Evolutionary conservation across 228 moss, liverwort and hornwort species (phyloP).

Genomic region (Sphagnum fallax): DNA sequence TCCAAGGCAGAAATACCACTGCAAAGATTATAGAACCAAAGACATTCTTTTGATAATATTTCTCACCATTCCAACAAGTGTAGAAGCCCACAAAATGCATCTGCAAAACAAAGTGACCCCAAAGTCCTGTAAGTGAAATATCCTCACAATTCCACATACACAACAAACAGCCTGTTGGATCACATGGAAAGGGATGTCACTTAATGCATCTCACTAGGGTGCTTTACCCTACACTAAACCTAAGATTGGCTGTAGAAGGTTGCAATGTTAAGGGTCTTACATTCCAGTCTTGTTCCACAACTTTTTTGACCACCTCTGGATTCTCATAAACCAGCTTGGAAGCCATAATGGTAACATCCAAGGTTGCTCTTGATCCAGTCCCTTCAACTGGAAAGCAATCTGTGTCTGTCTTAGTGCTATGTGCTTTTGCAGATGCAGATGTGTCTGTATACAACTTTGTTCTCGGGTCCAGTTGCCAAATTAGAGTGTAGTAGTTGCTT

Average conservation of each 20-base stretch:
- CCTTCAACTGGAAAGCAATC: slow-evolving; percentile 19
- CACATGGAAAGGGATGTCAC: too few species aligned
- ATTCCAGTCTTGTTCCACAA: slow-evolving; percentile 43
- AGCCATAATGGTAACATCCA: slow-evolving; percentile 51
- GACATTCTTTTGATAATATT: too few species aligned
- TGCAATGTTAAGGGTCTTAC: slow-evolving; percentile 6
- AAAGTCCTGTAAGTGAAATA: too few species aligned
- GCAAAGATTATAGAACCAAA: too few species aligned
- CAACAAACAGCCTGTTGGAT: too few species aligned
- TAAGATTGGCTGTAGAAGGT: too few species aligned
- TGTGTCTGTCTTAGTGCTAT: slow-evolving; percentile 7
- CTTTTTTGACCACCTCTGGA: slow-evolving; percentile 19
- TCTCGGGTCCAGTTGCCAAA: slow-evolving; percentile 20
- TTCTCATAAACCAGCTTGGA: slow-evolving; percentile 70
- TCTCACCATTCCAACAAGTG: slow-evolving; percentile 62
- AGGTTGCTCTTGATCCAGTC: slow-evolving; percentile 22
- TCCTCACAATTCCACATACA: too few species aligned
- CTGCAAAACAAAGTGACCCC: slow-evolving; percentile 16
- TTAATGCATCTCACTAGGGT: too few species aligned
- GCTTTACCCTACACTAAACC: too few species aligned
- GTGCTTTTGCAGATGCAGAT: slow-evolving; percentile 1
- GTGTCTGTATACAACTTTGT: slow-evolving; percentile 21
- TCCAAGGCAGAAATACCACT: too few species aligned
- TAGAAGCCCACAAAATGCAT: slow-evolving; percentile 53
- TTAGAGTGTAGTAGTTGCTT: neutral